Evolutionary conservation across 2,329 filamentous ascomycete species (phyloP).

Genomic region (Penicillium sp.): DNA sequence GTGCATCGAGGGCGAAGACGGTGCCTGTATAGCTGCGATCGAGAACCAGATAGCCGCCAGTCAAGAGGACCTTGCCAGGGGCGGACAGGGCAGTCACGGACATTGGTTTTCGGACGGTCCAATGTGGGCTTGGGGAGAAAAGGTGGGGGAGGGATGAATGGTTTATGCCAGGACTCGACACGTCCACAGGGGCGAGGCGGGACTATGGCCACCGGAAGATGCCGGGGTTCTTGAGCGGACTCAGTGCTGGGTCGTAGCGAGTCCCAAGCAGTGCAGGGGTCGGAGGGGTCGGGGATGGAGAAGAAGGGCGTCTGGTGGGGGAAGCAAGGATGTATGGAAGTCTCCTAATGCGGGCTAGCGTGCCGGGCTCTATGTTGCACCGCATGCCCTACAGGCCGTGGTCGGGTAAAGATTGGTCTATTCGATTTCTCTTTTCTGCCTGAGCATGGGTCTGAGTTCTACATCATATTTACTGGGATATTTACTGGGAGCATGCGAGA

Average conservation of each 20-base stretch:
- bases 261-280: not conserved
- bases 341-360: constrained; percentile 23
- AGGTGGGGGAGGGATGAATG: constrained; percentile 13
- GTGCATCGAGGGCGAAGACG: constrained; percentile 62
- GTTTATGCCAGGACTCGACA: not conserved
- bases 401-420: not conserved
- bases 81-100: constrained; percentile 68
- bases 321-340: constrained; percentile 20
- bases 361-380: constrained; percentile 5
- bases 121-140: constrained; percentile 10
- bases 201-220: not conserved
- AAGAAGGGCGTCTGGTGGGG: not conserved
- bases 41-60: constrained; percentile 91
- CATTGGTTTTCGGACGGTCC: constrained; percentile 20
- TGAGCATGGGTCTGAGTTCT: too few species aligned
- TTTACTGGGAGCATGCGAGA: too few species aligned
- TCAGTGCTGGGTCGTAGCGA: not conserved
- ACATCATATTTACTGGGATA: too few species aligned
- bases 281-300: not conserved
- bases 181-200: not conserved
- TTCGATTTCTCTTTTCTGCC: not conserved
- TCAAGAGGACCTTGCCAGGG: constrained; percentile 91
- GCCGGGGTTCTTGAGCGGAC: not conserved
- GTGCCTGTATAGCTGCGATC: constrained; percentile 79
- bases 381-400: too few species aligned